Evolutionary conservation across 2,329 filamentous ascomycete species (phyloP).

Genomic region (Epichloe coenophiala): DNA sequence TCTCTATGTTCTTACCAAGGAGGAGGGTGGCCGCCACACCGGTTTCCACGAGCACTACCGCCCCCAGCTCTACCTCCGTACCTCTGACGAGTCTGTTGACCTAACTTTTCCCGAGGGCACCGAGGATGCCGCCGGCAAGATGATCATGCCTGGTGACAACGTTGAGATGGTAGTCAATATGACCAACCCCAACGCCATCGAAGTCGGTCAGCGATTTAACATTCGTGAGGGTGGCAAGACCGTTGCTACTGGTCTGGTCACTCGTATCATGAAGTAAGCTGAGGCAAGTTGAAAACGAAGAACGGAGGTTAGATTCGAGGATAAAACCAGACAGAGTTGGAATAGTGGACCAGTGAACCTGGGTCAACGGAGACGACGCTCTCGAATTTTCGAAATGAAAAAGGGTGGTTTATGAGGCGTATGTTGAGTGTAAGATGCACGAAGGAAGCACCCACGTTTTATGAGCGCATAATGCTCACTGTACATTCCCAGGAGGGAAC

Average conservation of each 20-base stretch:
- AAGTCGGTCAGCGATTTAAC: constrained; percentile 93
- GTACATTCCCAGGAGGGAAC: constrained; percentile 22
- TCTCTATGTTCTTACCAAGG: constrained; percentile 94
- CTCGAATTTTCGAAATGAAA: constrained; percentile 5
- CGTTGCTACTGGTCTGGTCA: constrained; percentile 72
- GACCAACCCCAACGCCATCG: constrained; percentile 73
- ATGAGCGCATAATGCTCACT: constrained; percentile 19
- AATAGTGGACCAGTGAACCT: not conserved
- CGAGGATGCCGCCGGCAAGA: constrained; percentile 57
- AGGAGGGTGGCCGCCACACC: constrained; percentile 93
- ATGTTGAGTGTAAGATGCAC: constrained; percentile 4
- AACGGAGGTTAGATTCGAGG: not conserved
- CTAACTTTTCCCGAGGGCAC: constrained; percentile 79
- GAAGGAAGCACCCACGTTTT: constrained; percentile 11
- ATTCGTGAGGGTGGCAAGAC: constrained; percentile 92
- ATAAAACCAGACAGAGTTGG: not conserved
- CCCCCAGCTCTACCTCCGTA: constrained; percentile 91
- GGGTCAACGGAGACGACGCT: not conserved
- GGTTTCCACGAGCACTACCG: constrained; percentile 95
- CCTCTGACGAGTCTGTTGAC: constrained; percentile 66
- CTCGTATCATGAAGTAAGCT: constrained; percentile 50
- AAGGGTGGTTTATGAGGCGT: not conserved
- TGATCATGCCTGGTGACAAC: constrained; percentile 98
- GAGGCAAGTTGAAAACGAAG: not conserved
- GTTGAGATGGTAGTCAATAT: constrained; percentile 90